Evolutionary conservation across 1,139 yeast genomes (phyloP), one percentile per base, ranked within the genome.

Genomic region (Scheffersomyces illinoinensis): DNA sequence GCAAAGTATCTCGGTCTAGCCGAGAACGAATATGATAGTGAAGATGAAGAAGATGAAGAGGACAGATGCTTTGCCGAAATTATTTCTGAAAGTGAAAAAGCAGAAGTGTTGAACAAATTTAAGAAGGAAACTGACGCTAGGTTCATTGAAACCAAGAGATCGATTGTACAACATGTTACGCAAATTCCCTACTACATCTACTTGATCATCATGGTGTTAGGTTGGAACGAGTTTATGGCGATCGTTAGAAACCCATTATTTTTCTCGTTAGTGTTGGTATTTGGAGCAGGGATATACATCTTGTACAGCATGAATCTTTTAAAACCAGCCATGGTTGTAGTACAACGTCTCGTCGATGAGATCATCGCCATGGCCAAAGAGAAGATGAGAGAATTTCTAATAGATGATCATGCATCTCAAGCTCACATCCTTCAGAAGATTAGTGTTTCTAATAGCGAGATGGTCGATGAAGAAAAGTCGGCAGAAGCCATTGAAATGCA

Each of bases 151-250:
- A 91, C 97, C 21, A 91, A 89, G 69, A 82, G 96, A 60, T 87
- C 95, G 5, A 84, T 89, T 59, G 82, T 90, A 47, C 87, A 86
- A 59, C 87, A 86, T 57, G 83, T 85, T 14, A 86, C 97, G 0
- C 89, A 89, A 61, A 89, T 95, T 59, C 99, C 99, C 4, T 79
- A 88, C 66, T 96, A 90, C 78, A 85, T 95, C 61, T 92, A 91
- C 73, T 76, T 87, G 23, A 71, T 95, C 7, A 78, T 95, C 24
- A 73, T 90, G 3, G 86, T 91, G 7, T 79, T 95, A 46, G 99
- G 99, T 17, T 95, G 98, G 98, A 93, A 93, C 73, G 98, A 96
- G 78, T 90, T 95, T 66, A 85, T 93, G 90, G 90, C 96, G 8
- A 86, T 95, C 23, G 70, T 95, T 55, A 84, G 96, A 62, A 93